Percentiles rank a stretch among this genome's conserved stretches.
Conservation (phyloP, 176 grass and related monocot genomes). For the Dactylis glomerata region DNA sequence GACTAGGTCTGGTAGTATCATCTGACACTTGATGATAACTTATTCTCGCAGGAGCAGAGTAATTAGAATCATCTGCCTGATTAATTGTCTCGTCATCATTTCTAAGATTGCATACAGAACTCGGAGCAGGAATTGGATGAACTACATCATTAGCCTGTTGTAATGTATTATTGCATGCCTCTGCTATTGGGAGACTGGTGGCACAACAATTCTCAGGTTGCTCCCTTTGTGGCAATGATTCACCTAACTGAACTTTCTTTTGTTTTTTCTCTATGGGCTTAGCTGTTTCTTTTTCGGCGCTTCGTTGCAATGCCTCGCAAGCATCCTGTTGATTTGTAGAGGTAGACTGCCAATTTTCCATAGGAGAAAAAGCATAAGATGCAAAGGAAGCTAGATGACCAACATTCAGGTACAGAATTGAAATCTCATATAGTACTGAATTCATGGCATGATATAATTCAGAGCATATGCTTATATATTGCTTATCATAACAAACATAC, state of each 20-base stretch:
- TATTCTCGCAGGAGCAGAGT: neutral
- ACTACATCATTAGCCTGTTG: constrained; percentile 15
- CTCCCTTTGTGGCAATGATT: neutral
- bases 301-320: constrained; percentile 12
- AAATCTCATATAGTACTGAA: neutral
- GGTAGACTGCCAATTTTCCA: constrained; percentile 20
- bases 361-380: constrained; percentile 23
- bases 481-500: neutral
- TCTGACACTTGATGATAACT: constrained; percentile 8
- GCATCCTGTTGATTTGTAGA: constrained; percentile 10
- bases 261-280: constrained; percentile 5
- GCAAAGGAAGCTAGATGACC: neutral
- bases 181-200: neutral
- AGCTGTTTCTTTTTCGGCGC: constrained; percentile 27
- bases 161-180: constrained; percentile 3
- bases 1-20: neutral
- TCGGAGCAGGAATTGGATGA: constrained; percentile 19
- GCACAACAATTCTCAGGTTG: constrained; percentile 13
- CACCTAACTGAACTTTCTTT: neutral
- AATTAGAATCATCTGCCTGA: constrained; percentile 24
- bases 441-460: neutral
- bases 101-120: neutral
- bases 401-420: neutral
- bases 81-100: neutral
- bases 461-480: neutral